A percentile compares a stretch with the other conserved stretches of the same genome.
These are phyloP conservation scores for Aspergillus quadricinctus DNA, from an alignment of 2,329 filamentous ascomycete species.

Conservation along the genomic window DNA sequence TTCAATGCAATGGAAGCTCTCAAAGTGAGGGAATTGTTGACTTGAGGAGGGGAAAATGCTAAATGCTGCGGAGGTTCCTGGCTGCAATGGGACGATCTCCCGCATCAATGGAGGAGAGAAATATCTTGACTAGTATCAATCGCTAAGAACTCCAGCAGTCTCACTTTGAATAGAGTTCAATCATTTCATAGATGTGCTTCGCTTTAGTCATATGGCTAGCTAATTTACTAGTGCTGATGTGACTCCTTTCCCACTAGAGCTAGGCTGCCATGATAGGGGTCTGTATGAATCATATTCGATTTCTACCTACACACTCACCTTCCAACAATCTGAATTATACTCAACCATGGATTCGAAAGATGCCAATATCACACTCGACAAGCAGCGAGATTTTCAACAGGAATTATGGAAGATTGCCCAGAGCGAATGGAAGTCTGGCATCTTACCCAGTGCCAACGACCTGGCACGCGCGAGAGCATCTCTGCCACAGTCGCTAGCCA, in stretches of 20 bases:
- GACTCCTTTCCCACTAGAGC: neutral
- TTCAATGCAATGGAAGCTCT: neutral
- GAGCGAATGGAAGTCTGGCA: constrained; percentile 23
- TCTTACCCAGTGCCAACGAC: constrained; percentile 29
- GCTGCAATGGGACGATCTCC: neutral
- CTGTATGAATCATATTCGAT: neutral
- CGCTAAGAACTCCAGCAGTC: neutral
- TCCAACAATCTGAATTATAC: neutral
- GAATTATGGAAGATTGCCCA: constrained; percentile 29
- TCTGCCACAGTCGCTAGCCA: constrained; percentile 26
- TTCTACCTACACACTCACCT: no score
- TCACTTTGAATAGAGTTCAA: neutral
- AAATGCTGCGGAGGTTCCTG: neutral
- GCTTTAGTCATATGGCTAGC: neutral
- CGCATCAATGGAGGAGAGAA: neutral
- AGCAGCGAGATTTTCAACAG: constrained; percentile 20
- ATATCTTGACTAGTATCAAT: neutral
- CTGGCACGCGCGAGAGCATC: constrained; percentile 31
- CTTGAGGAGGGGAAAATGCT: neutral
- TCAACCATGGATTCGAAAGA: constrained; percentile 12
- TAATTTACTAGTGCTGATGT: neutral
- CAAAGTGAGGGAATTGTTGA: neutral
- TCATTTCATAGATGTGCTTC: neutral
- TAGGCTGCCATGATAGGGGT: neutral
- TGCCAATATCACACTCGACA: constrained; percentile 3